Base-by-base conservation (phyloP, 1,139 yeast species). In the Diutina sp. region DNA sequence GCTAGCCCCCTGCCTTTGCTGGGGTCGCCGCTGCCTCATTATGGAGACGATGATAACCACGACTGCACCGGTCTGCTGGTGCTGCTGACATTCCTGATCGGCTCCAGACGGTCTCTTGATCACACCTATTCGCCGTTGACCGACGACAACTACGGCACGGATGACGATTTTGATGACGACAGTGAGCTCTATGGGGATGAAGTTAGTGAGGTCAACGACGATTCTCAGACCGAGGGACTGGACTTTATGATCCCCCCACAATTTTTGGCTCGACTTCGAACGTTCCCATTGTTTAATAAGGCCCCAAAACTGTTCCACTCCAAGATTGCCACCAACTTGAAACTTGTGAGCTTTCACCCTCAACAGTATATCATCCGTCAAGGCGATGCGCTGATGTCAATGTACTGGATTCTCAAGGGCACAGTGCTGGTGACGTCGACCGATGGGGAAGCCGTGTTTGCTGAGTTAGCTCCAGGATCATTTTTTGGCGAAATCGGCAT, bases 401-500 rank as follows among this genome's bases (percentile, higher is more conserved):
- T 87, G 89, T 86, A 85, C 65, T 85, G 91, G 90, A 83, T 87
- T 47, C 69, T 87, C 16, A 80, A 85, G 63, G 95, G 95, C 3
- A 76, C 83, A 0, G 93, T 86, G 1, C 82, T 82, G 35, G 89
- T 86, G 14, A 82, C 89, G 0, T 82, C 88, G 8, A 79, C 87
- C 4, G 93, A 86, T 66, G 91, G 90, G 32, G 91, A 86, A 67
- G 78, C 87, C 3, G 73, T 83, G 5, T 85, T 83, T 65, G 90
- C 91, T 2, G 89, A 84, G 64, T 69, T 87, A 16, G 76, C 79
- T 4, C 77, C 86, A 2, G 93, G 93, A 1, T 77, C 83, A 47
- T 85, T 84, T 62, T 87, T 87, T 66, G 95, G 90, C 6, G 95
- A 87, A 65, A 85, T 86, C 57, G 93, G 93, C 6, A 84, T 86